A percentile compares a stretch with the other conserved stretches of the same genome.
Conservation (phyloP, 2,329 filamentous ascomycete species). For the Paraconiothyrium brasiliense region DNA sequence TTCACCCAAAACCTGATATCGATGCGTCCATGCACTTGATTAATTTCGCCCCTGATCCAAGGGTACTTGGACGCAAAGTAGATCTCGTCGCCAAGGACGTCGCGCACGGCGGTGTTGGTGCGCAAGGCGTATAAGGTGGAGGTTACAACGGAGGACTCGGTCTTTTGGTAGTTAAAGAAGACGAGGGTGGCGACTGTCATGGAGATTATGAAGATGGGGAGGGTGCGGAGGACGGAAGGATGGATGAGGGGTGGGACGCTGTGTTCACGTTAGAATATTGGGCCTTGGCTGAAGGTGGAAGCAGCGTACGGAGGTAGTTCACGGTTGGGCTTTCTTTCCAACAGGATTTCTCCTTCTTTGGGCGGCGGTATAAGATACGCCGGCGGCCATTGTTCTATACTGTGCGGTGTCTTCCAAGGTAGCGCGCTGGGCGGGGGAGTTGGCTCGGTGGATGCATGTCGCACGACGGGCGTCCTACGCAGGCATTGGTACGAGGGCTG, state of each 20-base stretch:
- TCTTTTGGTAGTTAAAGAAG: slow-evolving; percentile 99
- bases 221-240: slow-evolving; percentile 61
- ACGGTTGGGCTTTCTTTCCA: slow-evolving; percentile 45
- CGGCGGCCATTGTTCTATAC: slow-evolving; percentile 47
- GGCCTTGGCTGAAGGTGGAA: neutral
- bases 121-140: slow-evolving; percentile 92
- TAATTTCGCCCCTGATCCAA: slow-evolving; percentile 73
- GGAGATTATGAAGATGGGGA: slow-evolving; percentile 81
- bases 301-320: slow-evolving; percentile 45
- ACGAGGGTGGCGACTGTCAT: slow-evolving; percentile 77
- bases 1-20: slow-evolving; percentile 88
- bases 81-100: slow-evolving; percentile 77
- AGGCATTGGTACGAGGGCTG: slow-evolving; percentile 34
- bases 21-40: slow-evolving; percentile 91
- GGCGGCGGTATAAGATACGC: slow-evolving; percentile 48
- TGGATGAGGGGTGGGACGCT: slow-evolving; percentile 49
- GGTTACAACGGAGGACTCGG: slow-evolving; percentile 80
- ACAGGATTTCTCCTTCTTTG: slow-evolving; percentile 46
- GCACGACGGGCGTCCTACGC: slow-evolving; percentile 29
- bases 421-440: slow-evolving; percentile 36
- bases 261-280: slow-evolving; percentile 9
- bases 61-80: slow-evolving; percentile 60
- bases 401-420: slow-evolving; percentile 51
- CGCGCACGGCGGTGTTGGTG: slow-evolving; percentile 77
- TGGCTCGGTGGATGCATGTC: slow-evolving; percentile 35